phyloP scores from a whole-genome alignment of 1,139 yeast species.

The Candida labiduridarum region DNA sequence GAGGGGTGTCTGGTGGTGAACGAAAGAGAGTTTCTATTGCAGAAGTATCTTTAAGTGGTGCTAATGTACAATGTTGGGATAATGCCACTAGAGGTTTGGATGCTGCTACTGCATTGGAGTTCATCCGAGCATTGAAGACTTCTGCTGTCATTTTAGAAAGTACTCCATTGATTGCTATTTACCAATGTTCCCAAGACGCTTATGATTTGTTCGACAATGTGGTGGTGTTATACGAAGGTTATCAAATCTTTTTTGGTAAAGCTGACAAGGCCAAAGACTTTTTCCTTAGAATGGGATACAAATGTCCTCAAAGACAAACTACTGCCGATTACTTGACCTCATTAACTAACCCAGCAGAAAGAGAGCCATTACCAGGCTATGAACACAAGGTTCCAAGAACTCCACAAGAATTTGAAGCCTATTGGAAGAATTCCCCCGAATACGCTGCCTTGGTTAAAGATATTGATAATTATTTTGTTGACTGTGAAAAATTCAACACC shows the following conservation, averaged over 20 bases:
- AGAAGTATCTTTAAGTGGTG: too few species aligned
- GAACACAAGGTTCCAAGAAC: constrained; percentile 32
- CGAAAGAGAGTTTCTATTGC: too few species aligned
- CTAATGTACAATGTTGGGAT: too few species aligned
- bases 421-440: constrained; percentile 29
- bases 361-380: constrained; percentile 54
- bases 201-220: constrained; percentile 78
- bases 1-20: too few species aligned
- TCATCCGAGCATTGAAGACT: constrained; percentile 65
- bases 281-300: too few species aligned
- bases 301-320: too few species aligned
- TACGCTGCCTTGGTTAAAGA: constrained; percentile 17
- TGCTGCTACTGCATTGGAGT: constrained; percentile 68
- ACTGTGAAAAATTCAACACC: constrained; percentile 10
- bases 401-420: constrained; percentile 26
- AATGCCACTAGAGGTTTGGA: constrained; percentile 64
- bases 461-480: constrained; percentile 22
- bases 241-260: constrained; percentile 75
- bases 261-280: constrained; percentile 45
- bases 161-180: constrained; percentile 73
- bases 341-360: too few species aligned
- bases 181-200: constrained; percentile 87
- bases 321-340: too few species aligned
- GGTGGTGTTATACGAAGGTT: constrained; percentile 70
- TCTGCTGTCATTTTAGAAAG: constrained; percentile 58